Evolutionary conservation across 1,284 basidiomycete genomes (phyloP).

Genomic region (Phellinidium pouzarii): DNA sequence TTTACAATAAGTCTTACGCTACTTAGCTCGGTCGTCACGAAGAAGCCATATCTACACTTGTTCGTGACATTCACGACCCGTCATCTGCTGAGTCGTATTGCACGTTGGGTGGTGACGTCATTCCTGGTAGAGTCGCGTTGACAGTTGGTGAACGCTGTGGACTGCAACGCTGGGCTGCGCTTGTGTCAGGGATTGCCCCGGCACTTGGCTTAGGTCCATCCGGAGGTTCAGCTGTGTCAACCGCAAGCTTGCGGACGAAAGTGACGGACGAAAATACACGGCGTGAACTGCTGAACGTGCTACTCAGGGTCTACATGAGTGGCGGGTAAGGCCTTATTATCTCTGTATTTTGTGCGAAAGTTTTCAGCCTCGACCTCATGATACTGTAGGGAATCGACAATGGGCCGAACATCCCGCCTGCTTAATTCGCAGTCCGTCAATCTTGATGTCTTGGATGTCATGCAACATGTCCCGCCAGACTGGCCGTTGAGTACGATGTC

Average conservation of each 20-base stretch:
- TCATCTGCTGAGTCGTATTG: conserved; percentile 80
- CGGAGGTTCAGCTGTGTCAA: conserved; percentile 22
- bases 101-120: conserved; percentile 63
- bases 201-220: conserved; percentile 20
- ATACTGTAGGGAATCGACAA: conserved; percentile 39
- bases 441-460: conserved; percentile 70
- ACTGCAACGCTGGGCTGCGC: conserved; percentile 48
- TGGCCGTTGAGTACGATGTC: conserved; percentile 73
- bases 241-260: conserved; percentile 25
- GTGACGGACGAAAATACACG: conserved; percentile 50
- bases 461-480: conserved; percentile 61
- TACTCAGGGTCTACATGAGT: conserved; percentile 78
- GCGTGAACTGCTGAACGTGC: conserved; percentile 54
- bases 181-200: conserved; percentile 33
- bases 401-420: conserved; percentile 54
- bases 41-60: conserved; percentile 61
- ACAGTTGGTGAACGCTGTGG: conserved; percentile 44
- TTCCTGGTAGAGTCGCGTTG: conserved; percentile 55
- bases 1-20: not conserved
- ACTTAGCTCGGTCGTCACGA: conserved; percentile 57
- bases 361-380: conserved; percentile 6
- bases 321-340: conserved; percentile 43
- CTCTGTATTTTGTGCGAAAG: not conserved
- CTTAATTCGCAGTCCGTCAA: conserved; percentile 76
- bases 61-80: conserved; percentile 64